phyloP scores from a whole-genome alignment of 805 yeast genomes.

The Saturnispora hagleri region DNA sequence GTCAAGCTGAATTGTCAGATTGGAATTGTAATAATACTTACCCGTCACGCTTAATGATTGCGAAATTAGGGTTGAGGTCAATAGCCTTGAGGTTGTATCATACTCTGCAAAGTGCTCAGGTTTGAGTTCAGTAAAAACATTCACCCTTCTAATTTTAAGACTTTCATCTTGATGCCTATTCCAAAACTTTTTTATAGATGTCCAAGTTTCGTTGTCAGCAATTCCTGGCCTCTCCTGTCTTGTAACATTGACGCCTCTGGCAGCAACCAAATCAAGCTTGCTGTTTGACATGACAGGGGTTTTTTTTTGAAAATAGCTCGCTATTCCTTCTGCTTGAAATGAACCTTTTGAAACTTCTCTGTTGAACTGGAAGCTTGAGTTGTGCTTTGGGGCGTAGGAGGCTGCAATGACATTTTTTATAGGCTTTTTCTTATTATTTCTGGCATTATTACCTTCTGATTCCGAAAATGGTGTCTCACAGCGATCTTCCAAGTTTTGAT shows the following conservation, averaged over 20 bases:
- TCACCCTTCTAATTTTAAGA: neutral
- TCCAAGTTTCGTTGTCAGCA: constrained; percentile 5
- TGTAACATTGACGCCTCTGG: constrained; percentile 7
- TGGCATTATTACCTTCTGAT: neutral
- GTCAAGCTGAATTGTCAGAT: constrained; percentile 3
- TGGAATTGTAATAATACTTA: constrained; percentile 3
- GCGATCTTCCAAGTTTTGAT: neutral
- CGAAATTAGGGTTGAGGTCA: constrained; percentile 3
- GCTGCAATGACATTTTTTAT: constrained; percentile 3
- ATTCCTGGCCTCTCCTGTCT: neutral
- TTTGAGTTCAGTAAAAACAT: constrained; percentile 7
- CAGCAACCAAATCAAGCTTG: constrained; percentile 5
- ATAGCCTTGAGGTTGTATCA: constrained; percentile 1
- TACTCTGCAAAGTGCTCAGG: constrained; percentile 2
- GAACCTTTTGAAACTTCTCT: constrained; percentile 20
- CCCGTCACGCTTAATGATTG: neutral
- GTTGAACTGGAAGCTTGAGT: constrained; percentile 16
- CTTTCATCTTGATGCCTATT: constrained; percentile 1
- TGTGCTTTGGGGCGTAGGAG: constrained; percentile 8
- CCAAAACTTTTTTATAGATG: constrained; percentile 8
- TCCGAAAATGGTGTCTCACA: neutral
- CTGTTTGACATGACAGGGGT: neutral
- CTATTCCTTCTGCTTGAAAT: constrained; percentile 20
- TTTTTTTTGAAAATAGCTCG: neutral
- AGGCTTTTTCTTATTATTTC: neutral